Base-by-base conservation (phyloP, 2,329 filamentous ascomycete genomes). In the Aspergillus tanneri region DNA sequence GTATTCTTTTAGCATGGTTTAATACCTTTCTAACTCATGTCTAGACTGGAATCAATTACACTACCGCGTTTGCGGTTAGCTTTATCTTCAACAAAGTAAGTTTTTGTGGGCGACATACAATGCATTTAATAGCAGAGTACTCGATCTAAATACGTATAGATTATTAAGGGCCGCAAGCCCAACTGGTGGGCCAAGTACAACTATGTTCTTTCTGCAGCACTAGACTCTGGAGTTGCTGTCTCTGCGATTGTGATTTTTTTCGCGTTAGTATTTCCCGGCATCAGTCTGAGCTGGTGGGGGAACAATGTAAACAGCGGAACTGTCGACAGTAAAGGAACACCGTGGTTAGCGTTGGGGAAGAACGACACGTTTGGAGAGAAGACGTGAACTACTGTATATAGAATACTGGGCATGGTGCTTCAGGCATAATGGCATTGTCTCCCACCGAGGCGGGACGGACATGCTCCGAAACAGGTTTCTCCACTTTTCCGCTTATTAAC, bases 201-300 rank as follows among this genome's bases (percentile, higher is more conserved):
- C 41, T 71, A 70, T 47, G 64, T 70, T 10, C 55, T 71, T 2
- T 67, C 66, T 1, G 66, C 67, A 10, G 66, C 67, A 1, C 56
- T 70, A 8, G 64, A 66, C 39, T 60, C 60, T 1, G 68, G 65
- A 2, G 57, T 68, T 12, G 68, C 67, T 12, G 57, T 71, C 12
- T 63, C 66, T 1, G 62, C 62, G 2, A 61, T 71, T 19, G 53
- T 71, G 12, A 69, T 69, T 21, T 69, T 71, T 55, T 69, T 71
- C 45, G 57, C 56, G 7, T 56, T 70, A 43, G 62, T 63, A 18
- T 69, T 71, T 49, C 63, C 64, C 2, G 62, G 64, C 3, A 49
- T 58, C 9, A 58, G 34, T 10, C 46, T 67, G 18, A 53, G 39
- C 16, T 69, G 65, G 64, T 68, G 66, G 66, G 65, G 66, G 4